Percentiles rank a stretch among this genome's conserved stretches.
phyloP scores from a whole-genome alignment of 2,329 filamentous ascomycete genomes.

The Sphaerulina vaccinii region DNA sequence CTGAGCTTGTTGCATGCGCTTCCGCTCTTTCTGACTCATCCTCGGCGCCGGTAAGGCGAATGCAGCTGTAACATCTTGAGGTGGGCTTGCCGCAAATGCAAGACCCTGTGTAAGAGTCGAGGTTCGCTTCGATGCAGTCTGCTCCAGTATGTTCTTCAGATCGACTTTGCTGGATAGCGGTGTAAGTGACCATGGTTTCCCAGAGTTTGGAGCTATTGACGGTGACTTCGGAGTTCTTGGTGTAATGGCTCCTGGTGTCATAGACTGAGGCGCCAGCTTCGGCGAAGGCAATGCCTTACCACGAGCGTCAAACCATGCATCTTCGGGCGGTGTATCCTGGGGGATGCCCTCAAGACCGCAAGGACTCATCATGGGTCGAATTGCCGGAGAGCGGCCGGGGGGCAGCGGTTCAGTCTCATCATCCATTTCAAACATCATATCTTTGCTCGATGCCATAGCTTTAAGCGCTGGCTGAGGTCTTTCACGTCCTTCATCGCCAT shows the following conservation, averaged over 20 bases:
- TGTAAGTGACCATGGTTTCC: constrained; percentile 54
- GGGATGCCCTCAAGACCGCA: constrained; percentile 28
- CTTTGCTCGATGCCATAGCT: constrained; percentile 65
- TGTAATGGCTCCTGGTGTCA: constrained; percentile 31
- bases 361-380: constrained; percentile 30
- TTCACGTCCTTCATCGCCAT: constrained; percentile 43
- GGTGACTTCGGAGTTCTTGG: constrained; percentile 37
- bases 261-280: constrained; percentile 29
- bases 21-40: constrained; percentile 88
- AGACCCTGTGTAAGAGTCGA: constrained; percentile 46
- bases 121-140: constrained; percentile 50
- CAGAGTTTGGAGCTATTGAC: constrained; percentile 25
- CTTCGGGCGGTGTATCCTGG: constrained; percentile 30
- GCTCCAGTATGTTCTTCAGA: constrained; percentile 73
- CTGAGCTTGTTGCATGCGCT: constrained; percentile 73
- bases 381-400: constrained; percentile 29
- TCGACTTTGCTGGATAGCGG: constrained; percentile 61
- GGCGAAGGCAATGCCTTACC: constrained; percentile 39
- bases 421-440: constrained; percentile 94
- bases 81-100: constrained; percentile 32
- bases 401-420: constrained; percentile 55
- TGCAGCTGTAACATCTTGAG: constrained; percentile 22
- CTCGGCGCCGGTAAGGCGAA: constrained; percentile 52
- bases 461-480: constrained; percentile 62
- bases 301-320: constrained; percentile 43